Evolutionary conservation across 306 rosid genomes (phyloP).

Genomic region (Cucurbita moschata): DNA sequence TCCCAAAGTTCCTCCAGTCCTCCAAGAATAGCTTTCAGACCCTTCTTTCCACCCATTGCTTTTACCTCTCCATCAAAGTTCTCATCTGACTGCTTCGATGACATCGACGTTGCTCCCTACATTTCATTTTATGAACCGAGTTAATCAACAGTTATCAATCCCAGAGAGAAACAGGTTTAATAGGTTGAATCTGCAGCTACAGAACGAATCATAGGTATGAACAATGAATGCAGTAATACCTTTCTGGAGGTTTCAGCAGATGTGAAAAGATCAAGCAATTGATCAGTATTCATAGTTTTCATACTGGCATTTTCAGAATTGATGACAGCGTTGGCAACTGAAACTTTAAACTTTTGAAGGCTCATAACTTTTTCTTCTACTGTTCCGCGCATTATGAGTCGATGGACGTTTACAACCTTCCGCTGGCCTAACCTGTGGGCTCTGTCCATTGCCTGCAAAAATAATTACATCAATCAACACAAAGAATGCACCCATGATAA

Average conservation of each 20-base stretch:
- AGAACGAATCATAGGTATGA: too few relatives aligned
- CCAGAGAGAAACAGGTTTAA: background rate
- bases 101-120: conserved; percentile 45
- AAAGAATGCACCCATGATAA: background rate
- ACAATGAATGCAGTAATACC: conserved; percentile 21
- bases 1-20: conserved; percentile 96
- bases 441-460: conserved; percentile 87
- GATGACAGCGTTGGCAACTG: conserved; percentile 90
- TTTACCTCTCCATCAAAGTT: conserved; percentile 37
- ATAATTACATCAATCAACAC: background rate
- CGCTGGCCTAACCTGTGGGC: conserved; percentile 96
- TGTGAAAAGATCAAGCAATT: conserved; percentile 87
- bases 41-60: conserved; percentile 51
- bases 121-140: background rate
- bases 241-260: conserved; percentile 57
- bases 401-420: conserved; percentile 89
- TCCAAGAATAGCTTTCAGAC: conserved; percentile 83
- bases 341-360: conserved; percentile 75
- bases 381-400: conserved; percentile 96
- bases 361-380: conserved; percentile 97
- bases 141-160: background rate
- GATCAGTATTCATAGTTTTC: conserved; percentile 99
- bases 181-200: background rate
- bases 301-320: conserved; percentile 88
- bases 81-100: conserved; percentile 31